Percentiles rank a stretch among this genome's conserved stretches.
Conservation (phyloP, 768 basidiomycete species). For the Xerocomellus amylosporus region DNA sequence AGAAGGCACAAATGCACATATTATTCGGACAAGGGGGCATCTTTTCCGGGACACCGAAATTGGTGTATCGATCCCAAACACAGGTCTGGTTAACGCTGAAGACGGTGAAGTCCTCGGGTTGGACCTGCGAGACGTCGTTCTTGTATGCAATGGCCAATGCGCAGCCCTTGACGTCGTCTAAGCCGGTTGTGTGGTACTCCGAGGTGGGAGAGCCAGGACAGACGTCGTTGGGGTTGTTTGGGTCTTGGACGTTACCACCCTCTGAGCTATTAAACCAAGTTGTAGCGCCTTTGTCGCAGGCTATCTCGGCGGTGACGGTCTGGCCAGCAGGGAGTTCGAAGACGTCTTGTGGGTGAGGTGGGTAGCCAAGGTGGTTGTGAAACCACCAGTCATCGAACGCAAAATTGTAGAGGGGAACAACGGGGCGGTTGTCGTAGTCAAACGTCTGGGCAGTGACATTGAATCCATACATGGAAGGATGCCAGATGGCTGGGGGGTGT, state of each 20-base stretch:
- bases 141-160: conserved; percentile 78
- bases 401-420: conserved; percentile 36
- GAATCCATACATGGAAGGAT: conserved; percentile 65
- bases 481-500: conserved; percentile 42
- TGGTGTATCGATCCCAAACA: conserved; percentile 68
- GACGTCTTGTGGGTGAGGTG: conserved; percentile 54
- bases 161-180: conserved; percentile 58
- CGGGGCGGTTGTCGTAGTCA: conserved; percentile 64
- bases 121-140: conserved; percentile 49
- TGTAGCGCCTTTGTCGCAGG: conserved; percentile 59
- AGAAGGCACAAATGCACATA: conserved; percentile 68
- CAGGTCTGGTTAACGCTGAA: conserved; percentile 77
- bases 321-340: conserved; percentile 61
- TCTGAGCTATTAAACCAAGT: conserved; percentile 51
- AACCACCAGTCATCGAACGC: conserved; percentile 55
- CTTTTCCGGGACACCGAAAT: conserved; percentile 60
- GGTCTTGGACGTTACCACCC: conserved; percentile 51
- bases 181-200: conserved; percentile 55
- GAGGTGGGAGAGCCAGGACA: conserved; percentile 46
- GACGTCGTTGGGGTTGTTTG: conserved; percentile 46
- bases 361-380: conserved; percentile 55
- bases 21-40: conserved; percentile 69
- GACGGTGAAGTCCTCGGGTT: conserved; percentile 67
- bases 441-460: conserved; percentile 58
- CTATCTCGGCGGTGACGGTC: conserved; percentile 51